Conservation (phyloP, 371 early-diverging fungal species). For the Saksenaea vasiformis region DNA sequence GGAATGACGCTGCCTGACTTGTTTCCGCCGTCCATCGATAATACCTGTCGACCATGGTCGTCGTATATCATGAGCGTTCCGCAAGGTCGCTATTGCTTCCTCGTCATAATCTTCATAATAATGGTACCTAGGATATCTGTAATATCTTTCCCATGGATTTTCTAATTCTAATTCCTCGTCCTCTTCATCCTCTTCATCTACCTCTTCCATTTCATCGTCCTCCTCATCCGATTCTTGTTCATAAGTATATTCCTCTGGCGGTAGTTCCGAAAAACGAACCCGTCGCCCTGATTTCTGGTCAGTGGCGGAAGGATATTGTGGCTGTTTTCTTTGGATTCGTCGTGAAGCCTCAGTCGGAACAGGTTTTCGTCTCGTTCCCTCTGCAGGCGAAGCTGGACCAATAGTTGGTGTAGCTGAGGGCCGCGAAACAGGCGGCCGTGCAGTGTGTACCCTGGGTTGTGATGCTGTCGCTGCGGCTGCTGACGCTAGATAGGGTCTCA, state of each 20-base stretch:
- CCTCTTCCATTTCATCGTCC: not conserved
- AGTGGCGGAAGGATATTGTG: not conserved
- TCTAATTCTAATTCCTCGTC: not conserved
- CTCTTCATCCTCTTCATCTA: not conserved
- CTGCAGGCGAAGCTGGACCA: not conserved
- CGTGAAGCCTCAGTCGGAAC: not conserved
- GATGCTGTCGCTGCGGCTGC: too few species aligned
- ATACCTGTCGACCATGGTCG: slow-evolving; percentile 1
- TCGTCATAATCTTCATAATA: not conserved
- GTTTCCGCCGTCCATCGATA: not conserved
- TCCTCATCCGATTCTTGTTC: not conserved
- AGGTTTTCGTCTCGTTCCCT: slow-evolving; percentile 13
- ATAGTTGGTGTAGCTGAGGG: not conserved
- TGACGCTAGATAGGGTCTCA: not conserved
- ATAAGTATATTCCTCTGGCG: not conserved
- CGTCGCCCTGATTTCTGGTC: not conserved
- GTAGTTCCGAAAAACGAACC: not conserved
- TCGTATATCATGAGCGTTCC: not conserved
- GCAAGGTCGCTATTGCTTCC: not conserved
- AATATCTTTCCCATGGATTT: not conserved
- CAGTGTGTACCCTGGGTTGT: not conserved
- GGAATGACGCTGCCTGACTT: not conserved
- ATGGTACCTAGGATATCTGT: not conserved
- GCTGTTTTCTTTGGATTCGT: slow-evolving; percentile 16
- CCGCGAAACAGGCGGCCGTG: not conserved